Evolutionary conservation across 805 yeast species (phyloP).

Genomic region (Naumovozyma castellii): DNA sequence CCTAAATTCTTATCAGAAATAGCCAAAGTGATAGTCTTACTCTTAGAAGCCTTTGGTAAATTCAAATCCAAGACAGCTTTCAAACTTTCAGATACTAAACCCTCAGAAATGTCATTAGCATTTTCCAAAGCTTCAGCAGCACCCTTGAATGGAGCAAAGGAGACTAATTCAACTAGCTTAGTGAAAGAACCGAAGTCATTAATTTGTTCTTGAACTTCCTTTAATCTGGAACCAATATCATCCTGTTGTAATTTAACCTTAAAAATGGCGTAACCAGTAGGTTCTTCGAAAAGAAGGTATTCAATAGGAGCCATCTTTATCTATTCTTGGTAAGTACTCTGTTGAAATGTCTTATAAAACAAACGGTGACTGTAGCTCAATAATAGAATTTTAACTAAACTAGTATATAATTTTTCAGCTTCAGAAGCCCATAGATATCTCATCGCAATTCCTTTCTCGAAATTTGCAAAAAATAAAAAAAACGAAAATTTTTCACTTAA

Average conservation of each 20-base stretch:
- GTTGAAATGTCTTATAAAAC: background rate
- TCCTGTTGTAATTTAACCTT: constrained; percentile 91
- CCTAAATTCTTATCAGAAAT: constrained; percentile 93
- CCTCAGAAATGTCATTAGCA: constrained; percentile 96
- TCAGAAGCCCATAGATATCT: no score
- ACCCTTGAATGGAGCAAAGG: constrained; percentile 97
- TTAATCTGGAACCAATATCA: constrained; percentile 80
- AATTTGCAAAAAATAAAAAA: background rate
- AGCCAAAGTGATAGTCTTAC: constrained; percentile 63
- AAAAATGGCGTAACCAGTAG: constrained; percentile 96
- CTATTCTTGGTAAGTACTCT: background rate
- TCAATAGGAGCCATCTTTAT: constrained; percentile 61
- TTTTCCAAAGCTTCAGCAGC: constrained; percentile 99
- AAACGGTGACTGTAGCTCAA: no score
- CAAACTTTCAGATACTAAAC: constrained; percentile 86
- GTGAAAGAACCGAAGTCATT: constrained; percentile 80
- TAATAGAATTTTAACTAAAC: no score
- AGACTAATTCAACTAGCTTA: constrained; percentile 84
- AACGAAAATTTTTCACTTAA: background rate
- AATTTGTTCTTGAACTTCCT: constrained; percentile 88
- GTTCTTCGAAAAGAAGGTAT: constrained; percentile 92
- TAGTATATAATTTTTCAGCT: no score
- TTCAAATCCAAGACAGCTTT: constrained; percentile 83
- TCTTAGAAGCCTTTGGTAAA: constrained; percentile 68
- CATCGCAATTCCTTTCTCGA: background rate